Evolutionary conservation across 2,329 filamentous ascomycete species (phyloP).

Genomic region (Penicillium vulpinum): DNA sequence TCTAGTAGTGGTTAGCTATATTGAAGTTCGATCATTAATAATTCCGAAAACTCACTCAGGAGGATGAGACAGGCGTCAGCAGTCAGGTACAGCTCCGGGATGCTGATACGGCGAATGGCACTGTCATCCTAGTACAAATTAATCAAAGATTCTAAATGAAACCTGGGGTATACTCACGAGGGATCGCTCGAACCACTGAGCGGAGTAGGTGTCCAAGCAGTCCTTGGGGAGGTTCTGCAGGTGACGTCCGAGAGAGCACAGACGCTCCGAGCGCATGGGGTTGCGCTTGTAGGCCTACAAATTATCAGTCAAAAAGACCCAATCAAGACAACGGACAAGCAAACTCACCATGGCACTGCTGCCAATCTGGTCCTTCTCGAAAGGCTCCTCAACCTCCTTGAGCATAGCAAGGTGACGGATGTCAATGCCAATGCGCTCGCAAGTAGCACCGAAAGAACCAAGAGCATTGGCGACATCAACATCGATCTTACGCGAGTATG

Average conservation of each 20-base stretch:
- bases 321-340: background rate
- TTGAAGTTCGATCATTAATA: background rate
- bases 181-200: slow-evolving; percentile 75
- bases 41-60: slow-evolving; percentile 28
- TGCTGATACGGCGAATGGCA: slow-evolving; percentile 60
- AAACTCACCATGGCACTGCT: slow-evolving; percentile 56
- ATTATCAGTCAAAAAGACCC: slow-evolving; percentile 29
- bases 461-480: slow-evolving; percentile 78
- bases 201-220: slow-evolving; percentile 65
- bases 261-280: slow-evolving; percentile 58
- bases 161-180: slow-evolving; percentile 44
- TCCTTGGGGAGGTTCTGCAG: slow-evolving; percentile 56
- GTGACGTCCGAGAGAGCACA: slow-evolving; percentile 60
- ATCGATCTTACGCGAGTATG: slow-evolving; percentile 80
- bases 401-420: slow-evolving; percentile 71
- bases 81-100: slow-evolving; percentile 67
- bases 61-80: slow-evolving; percentile 59
- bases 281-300: slow-evolving; percentile 66
- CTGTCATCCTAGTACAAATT: slow-evolving; percentile 60
- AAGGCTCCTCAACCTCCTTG: slow-evolving; percentile 86
- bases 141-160: slow-evolving; percentile 2
- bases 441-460: slow-evolving; percentile 74
- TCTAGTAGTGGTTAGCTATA: slow-evolving; percentile 46
- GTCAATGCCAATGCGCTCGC: slow-evolving; percentile 71
- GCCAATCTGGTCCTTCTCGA: slow-evolving; percentile 77